Evolutionary conservation across 1,284 basidiomycete species (phyloP), one percentile per base, ranked within the genome.

Genomic region (Xerocomus nothofagi): DNA sequence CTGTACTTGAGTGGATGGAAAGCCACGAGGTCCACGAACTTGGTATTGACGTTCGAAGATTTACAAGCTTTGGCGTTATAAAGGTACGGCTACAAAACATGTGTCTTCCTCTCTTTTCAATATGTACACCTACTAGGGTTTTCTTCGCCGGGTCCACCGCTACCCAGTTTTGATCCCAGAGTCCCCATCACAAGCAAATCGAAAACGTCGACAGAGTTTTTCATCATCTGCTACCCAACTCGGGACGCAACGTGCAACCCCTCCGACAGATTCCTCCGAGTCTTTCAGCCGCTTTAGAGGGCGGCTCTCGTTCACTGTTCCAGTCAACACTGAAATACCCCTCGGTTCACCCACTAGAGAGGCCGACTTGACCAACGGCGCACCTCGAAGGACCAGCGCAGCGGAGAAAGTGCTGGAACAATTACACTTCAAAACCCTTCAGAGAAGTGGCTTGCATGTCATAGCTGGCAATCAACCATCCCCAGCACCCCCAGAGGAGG

Each of bases 31-130:
- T 93, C 4, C 76, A 84, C 42, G 72, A 76, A 7, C 71, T 88
- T 17, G 91, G 89, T 2, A 88, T 99, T 49, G 97, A 99, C 66
- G 82, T 93, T 8, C 81, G 96, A 6, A 82, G 97, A 14, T 97
- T 99, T 68, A 87, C 94, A n/a, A 93, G 90, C 55, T 99, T 99
- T 63, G 97, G 96, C 12, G 89, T 98, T n/a, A 97, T 99, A 72
- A 99, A 99, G 73, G 88, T 82, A 61, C 18, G 54, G 27, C 15
- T 39, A 36, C 23, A 18, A 49, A 31, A 43, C 47, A 6, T 36
- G 32, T 47, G n/a, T 43, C 38, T 37, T 32, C 26, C 20, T 23
- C 26, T 26, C 29, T 26, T 8, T 29, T 49, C 38, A 29, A 43
- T 20, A 10, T 31, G 11, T 14, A 31, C 24, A 14, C 27, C 20